Evolutionary conservation across 2,329 filamentous ascomycete genomes (phyloP).

Genomic region (Elsinoe ampelina): DNA sequence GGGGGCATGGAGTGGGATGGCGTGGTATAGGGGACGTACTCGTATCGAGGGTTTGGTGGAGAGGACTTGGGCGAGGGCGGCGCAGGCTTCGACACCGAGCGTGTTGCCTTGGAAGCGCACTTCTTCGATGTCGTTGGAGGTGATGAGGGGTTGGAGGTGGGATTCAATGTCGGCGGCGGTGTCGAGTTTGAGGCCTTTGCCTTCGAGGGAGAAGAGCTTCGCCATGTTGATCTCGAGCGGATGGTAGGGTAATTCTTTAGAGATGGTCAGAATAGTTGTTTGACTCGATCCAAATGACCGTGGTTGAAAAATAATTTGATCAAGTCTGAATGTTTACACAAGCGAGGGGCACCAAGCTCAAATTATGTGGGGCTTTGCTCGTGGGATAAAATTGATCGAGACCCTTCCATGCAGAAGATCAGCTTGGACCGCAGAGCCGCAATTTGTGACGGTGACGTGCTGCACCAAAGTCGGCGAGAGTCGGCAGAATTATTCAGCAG

Average conservation of each 20-base stretch:
- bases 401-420: not conserved
- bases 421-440: conserved; percentile 4
- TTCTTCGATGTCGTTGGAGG: conserved; percentile 69
- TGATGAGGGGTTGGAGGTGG: conserved; percentile 66
- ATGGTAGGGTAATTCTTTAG: not conserved
- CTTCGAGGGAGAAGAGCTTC: conserved; percentile 82
- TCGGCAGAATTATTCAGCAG: conserved; percentile 9
- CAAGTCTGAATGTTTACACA: not conserved
- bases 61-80: conserved; percentile 73
- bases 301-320: not conserved
- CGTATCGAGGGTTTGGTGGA: conserved; percentile 74
- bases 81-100: conserved; percentile 77
- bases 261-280: too few relatives aligned
- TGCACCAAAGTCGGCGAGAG: not conserved
- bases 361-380: conserved; percentile 1
- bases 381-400: not conserved
- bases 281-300: not conserved
- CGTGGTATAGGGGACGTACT: conserved; percentile 38
- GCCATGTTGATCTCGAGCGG: conserved; percentile 38
- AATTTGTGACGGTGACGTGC: not conserved
- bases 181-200: conserved; percentile 86
- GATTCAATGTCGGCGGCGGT: conserved; percentile 76
- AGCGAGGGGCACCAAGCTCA: not conserved
- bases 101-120: conserved; percentile 86
- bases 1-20: conserved; percentile 4